These are phyloP conservation scores for Tephrocybe rancida DNA, from an alignment of 768 basidiomycete genomes.

Conservation along the genomic window DNA sequence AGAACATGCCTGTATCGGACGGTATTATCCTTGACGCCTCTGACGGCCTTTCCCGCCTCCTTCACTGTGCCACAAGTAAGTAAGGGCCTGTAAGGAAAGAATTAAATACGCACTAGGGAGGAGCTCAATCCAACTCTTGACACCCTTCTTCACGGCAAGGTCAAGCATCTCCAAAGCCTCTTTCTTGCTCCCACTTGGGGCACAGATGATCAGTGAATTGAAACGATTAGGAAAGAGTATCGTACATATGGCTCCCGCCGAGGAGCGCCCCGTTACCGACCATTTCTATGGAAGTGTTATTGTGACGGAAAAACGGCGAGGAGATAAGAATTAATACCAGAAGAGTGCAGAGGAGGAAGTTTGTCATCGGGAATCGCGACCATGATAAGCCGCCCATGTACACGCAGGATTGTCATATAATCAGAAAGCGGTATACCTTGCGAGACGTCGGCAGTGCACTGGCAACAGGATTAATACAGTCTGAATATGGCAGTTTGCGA, in stretches of 20 bases:
- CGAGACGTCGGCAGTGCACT: conserved; percentile 32
- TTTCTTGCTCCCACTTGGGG: conserved; percentile 53
- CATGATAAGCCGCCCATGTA: conserved; percentile 57
- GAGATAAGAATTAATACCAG: conserved; percentile 21
- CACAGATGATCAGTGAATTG: conserved; percentile 26
- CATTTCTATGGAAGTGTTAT: conserved; percentile 19
- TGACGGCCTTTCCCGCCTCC: conserved; percentile 48
- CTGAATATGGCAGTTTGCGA: too few relatives aligned
- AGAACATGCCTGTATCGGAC: conserved; percentile 61
- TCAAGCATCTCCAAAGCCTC: conserved; percentile 63
- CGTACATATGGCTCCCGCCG: conserved; percentile 33
- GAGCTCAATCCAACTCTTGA: conserved; percentile 50
- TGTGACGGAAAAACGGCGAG: conserved; percentile 16
- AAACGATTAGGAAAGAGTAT: conserved; percentile 4
- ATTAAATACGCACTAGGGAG: conserved; percentile 35
- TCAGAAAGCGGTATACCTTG: conserved; percentile 31
- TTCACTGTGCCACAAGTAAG: conserved; percentile 32
- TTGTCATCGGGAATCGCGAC: conserved; percentile 58
- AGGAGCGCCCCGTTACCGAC: conserved; percentile 24
- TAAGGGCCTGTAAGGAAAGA: background rate
- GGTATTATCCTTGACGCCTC: conserved; percentile 45
- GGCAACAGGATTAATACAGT: background rate
- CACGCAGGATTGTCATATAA: conserved; percentile 45
- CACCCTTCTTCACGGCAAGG: conserved; percentile 54
- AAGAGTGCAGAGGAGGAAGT: conserved; percentile 38